These are phyloP conservation scores for Solanum chacoense DNA, from an alignment of 305 asterid genomes.

Conservation along the genomic window DNA sequence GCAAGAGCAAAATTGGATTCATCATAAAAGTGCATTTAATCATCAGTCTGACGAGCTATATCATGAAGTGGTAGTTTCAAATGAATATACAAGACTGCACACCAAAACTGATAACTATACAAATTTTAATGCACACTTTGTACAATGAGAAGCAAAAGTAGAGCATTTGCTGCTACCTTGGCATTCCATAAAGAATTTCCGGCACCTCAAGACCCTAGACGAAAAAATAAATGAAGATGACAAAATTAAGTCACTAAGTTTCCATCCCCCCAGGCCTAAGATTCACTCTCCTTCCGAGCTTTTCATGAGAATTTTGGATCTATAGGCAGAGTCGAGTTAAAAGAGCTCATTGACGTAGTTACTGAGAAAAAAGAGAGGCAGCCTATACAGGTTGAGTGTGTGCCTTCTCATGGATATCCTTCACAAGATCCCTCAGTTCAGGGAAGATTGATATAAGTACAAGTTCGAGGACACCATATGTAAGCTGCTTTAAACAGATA, in stretches of 20 bases:
- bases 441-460: conserved; percentile 70
- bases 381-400: conserved; percentile 26
- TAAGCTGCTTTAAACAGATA: conserved; percentile 88
- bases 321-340: not conserved
- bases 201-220: not conserved
- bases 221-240: not conserved
- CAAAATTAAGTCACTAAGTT: not conserved
- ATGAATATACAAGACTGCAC: conserved; percentile 1
- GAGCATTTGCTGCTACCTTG: not conserved
- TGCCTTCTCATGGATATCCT: conserved; percentile 57
- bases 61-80: not conserved
- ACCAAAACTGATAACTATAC: not conserved
- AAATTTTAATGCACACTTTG: not conserved
- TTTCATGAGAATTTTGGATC: not conserved
- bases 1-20: not conserved
- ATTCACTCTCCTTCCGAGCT: not conserved
- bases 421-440: conserved; percentile 56
- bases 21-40: not conserved
- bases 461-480: conserved; percentile 83
- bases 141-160: not conserved
- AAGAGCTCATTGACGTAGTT: not conserved
- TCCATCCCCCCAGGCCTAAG: not conserved
- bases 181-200: not conserved
- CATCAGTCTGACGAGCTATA: not conserved
- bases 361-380: not conserved